These are phyloP conservation scores for Annona cherimola DNA, from an alignment of 164 flowering plant genomes.

Conservation along the genomic window DNA sequence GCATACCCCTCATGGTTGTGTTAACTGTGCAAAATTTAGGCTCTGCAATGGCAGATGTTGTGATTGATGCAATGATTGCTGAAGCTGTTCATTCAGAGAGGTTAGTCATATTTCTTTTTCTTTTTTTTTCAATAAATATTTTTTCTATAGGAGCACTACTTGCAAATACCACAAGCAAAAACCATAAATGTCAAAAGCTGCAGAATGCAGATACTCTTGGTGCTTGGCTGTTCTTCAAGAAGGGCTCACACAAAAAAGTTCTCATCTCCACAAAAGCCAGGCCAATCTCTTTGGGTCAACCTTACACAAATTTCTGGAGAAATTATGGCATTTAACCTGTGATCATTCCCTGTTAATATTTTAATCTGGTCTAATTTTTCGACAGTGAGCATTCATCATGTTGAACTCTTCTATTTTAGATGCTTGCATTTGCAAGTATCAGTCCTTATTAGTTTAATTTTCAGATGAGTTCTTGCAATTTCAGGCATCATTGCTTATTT, in stretches of 20 bases:
- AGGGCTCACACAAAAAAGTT: not conserved
- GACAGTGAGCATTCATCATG: not conserved
- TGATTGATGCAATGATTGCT: conserved; percentile 95
- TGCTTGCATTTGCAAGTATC: not conserved
- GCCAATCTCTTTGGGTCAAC: not conserved
- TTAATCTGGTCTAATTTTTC: not conserved
- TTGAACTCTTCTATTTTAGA: not conserved
- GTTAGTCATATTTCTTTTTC: conserved; percentile 28
- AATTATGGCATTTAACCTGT: not conserved
- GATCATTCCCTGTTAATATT: not conserved
- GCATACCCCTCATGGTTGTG: conserved; percentile 42
- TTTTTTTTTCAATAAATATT: not conserved
- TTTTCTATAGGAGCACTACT: not conserved
- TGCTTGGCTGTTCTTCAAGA: not conserved
- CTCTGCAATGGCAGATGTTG: conserved; percentile 96
- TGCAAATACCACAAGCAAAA: not conserved
- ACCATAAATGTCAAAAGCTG: not conserved
- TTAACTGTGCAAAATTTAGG: conserved; percentile 83
- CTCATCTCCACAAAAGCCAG: not conserved
- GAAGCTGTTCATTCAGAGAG: conserved; percentile 71
- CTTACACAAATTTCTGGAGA: not conserved
- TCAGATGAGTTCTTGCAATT: not conserved
- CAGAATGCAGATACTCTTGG: not conserved
- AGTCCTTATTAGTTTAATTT: not conserved
- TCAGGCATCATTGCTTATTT: not conserved